phyloP scores from a whole-genome alignment of 768 basidiomycete species.

The Mycena vulgaris region DNA sequence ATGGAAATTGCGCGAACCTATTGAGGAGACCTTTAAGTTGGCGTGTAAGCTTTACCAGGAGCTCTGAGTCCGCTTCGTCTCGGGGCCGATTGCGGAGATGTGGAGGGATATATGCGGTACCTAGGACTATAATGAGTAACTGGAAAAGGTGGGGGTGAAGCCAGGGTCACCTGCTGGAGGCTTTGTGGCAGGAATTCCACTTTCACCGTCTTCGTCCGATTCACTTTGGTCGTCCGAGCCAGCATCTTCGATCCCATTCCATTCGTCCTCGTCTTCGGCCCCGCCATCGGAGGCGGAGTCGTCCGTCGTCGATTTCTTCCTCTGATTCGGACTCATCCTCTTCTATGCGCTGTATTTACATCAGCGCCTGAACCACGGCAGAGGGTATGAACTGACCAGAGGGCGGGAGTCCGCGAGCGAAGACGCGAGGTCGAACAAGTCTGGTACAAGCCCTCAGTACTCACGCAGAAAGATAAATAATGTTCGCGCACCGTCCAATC shows the following conservation, averaged over 20 bases:
- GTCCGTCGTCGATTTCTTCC: neutral
- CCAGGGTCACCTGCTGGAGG: conserved; percentile 23
- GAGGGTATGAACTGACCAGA: neutral
- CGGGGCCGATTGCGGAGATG: conserved; percentile 68
- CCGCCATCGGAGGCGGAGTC: conserved; percentile 22
- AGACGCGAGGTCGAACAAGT: conserved; percentile 69
- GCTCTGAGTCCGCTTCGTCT: conserved; percentile 53
- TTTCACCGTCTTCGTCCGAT: conserved; percentile 36
- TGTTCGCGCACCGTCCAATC: conserved; percentile 77
- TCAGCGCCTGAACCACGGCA: neutral
- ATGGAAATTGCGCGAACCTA: conserved; percentile 62
- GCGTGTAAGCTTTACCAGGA: conserved; percentile 71
- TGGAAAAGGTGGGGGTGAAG: neutral
- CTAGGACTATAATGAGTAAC: conserved; percentile 43
- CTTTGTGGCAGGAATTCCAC: conserved; percentile 31
- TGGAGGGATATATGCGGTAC: conserved; percentile 84
- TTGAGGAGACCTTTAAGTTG: conserved; percentile 92
- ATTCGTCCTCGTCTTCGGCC: conserved; percentile 49
- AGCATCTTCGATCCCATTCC: conserved; percentile 48
- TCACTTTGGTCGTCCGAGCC: neutral
- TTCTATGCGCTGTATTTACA: conserved; percentile 21
- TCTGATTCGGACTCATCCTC: conserved; percentile 10
- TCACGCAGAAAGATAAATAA: neutral
- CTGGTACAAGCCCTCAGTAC: conserved; percentile 47
- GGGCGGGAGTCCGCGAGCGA: conserved; percentile 45